Base-by-base conservation (phyloP, 495 filamentous ascomycete genomes). In the Oleoguttula mirabilis region DNA sequence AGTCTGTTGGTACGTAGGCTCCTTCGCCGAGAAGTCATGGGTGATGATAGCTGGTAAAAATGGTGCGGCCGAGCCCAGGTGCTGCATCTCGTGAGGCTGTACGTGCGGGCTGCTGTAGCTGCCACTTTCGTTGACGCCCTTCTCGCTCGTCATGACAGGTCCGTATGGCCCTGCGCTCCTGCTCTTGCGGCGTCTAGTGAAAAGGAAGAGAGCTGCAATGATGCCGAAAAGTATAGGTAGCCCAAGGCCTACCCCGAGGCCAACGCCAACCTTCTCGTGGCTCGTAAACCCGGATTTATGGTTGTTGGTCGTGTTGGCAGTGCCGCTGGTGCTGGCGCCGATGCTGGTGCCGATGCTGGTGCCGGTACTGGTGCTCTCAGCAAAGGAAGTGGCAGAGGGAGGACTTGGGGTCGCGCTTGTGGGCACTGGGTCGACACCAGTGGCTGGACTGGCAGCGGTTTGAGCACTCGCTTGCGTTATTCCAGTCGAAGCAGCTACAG, bases 41-140 rank as follows among this genome's bases (percentile, higher is more conserved):
- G 33, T 23, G 10, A 21, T 21, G 19, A n/a, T n/a, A 5, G 35
- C 19, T 20, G 35, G 43, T 21, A 46, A 33, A 27, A 46, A 39
- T 8, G 34, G 35, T 12, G 25, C 43, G 14, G 43, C 28, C 14
- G 43, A 27, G 21, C 7, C 8, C 36, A 46, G 31, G 2, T 23
- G 16, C n/a, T 40, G 43, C 19, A 46, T 21, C 35, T 46, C 35
- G 12, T 40, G 43, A 5, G 35, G 22, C 10, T 21, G 15, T 16
- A 46, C 33, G 10, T 16, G 4, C 12, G 43, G 35, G 10, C 35
- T 32, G 27, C 36, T 32, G 30, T 46, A 46, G 34, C 35, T 39
- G 4, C n/a, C 34, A 16, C 42, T 45, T 12, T 46, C 43, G 1
- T 3, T 3, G 4, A 10, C 14, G 7, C 43, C 28, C 28, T 46